A percentile compares a stretch with the other conserved stretches of the same genome.
These are phyloP conservation scores for Pelargonium nanum DNA, from an alignment of 345 rosid species.

Conservation along the genomic window DNA sequence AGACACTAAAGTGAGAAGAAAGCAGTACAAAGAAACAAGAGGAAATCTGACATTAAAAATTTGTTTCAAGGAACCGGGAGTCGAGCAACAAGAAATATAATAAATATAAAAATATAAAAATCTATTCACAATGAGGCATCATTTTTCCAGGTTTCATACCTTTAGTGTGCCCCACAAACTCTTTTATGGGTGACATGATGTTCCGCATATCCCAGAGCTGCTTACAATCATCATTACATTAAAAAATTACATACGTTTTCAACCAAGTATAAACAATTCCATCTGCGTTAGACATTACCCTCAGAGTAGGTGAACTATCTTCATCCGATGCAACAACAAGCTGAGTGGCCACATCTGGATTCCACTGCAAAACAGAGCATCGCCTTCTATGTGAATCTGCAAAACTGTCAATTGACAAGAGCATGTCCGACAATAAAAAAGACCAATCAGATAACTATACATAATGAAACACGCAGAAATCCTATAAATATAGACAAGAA, in stretches of 20 bases:
- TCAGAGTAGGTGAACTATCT: constrained; percentile 66
- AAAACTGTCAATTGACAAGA: constrained; percentile 48
- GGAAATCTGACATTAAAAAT: neutral
- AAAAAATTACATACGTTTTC: neutral
- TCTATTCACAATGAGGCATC: constrained; percentile 3
- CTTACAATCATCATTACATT: constrained; percentile 15
- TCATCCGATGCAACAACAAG: constrained; percentile 97
- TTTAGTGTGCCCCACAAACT: constrained; percentile 83
- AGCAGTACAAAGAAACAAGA: neutral
- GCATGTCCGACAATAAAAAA: constrained; percentile 10
- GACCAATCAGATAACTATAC: neutral
- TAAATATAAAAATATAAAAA: neutral
- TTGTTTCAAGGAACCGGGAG: neutral
- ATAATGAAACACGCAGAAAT: neutral
- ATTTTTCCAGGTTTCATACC: constrained; percentile 38
- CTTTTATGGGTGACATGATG: constrained; percentile 73
- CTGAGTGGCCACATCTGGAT: constrained; percentile 96
- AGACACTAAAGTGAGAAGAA: neutral
- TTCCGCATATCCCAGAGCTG: constrained; percentile 99
- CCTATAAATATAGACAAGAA: constrained; percentile 8
- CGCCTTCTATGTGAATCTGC: constrained; percentile 84
- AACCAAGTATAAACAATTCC: constrained; percentile 2
- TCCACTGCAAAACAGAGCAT: constrained; percentile 98
- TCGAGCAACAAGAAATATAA: constrained; percentile 2
- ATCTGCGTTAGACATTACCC: constrained; percentile 33